These are phyloP conservation scores for Raphanus sativus DNA, from an alignment of 345 rosid species.

Conservation along the genomic window DNA sequence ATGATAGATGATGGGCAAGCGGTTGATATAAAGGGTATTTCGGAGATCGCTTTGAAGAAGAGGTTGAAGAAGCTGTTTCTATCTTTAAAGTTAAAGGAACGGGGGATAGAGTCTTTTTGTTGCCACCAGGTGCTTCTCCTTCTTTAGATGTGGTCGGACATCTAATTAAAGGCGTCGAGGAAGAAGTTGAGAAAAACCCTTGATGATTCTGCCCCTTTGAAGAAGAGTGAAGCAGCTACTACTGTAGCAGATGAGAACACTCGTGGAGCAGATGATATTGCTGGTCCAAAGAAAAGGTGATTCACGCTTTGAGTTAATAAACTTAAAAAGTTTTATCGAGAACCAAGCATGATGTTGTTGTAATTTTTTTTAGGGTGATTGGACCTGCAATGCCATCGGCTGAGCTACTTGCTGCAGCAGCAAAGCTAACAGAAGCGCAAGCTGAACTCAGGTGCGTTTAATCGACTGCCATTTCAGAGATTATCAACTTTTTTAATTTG, in stretches of 20 bases:
- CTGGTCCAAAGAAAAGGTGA: slow-evolving; percentile 67
- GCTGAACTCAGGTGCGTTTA: slow-evolving; percentile 67
- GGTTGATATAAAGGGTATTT: slow-evolving; percentile 81
- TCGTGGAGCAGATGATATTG: slow-evolving; percentile 43
- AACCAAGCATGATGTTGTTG: slow-evolving; percentile 5
- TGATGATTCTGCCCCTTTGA: slow-evolving; percentile 31
- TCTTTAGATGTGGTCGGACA: slow-evolving; percentile 62
- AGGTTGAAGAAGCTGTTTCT: slow-evolving; percentile 69
- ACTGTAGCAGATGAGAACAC: slow-evolving; percentile 35
- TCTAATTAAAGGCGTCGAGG: slow-evolving; percentile 46
- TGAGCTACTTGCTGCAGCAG: slow-evolving; percentile 88
- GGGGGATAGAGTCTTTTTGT: slow-evolving; percentile 69
- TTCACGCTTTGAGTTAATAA: neutral
- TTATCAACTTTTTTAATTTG: neutral
- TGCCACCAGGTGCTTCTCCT: slow-evolving; percentile 50
- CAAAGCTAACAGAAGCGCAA: slow-evolving; percentile 92
- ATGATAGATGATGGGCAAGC: slow-evolving; percentile 96
- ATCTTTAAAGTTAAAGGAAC: slow-evolving; percentile 64
- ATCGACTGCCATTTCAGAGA: neutral
- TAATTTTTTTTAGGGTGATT: slow-evolving; percentile 55
- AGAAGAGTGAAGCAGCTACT: slow-evolving; percentile 33
- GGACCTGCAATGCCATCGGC: slow-evolving; percentile 98
- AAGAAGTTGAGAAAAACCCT: slow-evolving; percentile 39
- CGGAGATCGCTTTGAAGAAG: slow-evolving; percentile 58
- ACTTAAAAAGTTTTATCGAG: neutral